Evolutionary conservation across 495 filamentous ascomycete genomes (phyloP), one percentile per base, ranked within the genome.

Genomic region (Lindgomyces ingoldianus): DNA sequence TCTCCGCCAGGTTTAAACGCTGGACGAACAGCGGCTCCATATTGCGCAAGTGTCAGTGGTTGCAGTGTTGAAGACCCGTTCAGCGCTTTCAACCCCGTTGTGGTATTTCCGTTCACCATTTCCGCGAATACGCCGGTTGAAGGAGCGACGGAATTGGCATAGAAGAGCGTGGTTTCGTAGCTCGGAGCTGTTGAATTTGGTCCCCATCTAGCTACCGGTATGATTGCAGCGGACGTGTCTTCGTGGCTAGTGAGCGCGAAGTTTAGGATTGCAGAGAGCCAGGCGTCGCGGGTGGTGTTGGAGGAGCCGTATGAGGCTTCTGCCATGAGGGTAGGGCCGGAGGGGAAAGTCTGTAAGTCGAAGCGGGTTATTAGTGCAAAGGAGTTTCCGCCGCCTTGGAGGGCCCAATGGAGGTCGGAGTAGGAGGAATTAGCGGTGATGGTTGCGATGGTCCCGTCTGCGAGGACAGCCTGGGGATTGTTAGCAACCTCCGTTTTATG

Each of bases 141-240:
- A 26, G 46, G 53, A 3, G 53, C 22, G 3, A 21, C 25, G 16
- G 49, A 41, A 4, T 26, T 39, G 27, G 45, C 39, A 26, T 63
- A 54, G 25, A 63, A 48, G 8, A 45, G 18, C 9, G 41, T 21
- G 12, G 50, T 19, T 42, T 76, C 59, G 50, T 67, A 58, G 26
- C 68, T 72, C 16, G 77, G 70, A 24, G 74, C 67, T 0, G 72
- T 70, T 63, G 79, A 81, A 19, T 19, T 19, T 9, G 52, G 30
- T 8, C 39, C 33, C 33, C 33, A 45, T 19, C 39, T 11, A 8
- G 14, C 22, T 3, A 56, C 42, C 16, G 60, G 60, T 19, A 54
- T 55, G 25, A 63, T 22, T 36, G 60, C 60, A 22, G 50, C 49
- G n/a, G 21, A 19, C 18, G 42, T 27, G 50, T 63, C 50, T 25